These are phyloP conservation scores for Baorangia bicolor DNA, from an alignment of 768 basidiomycete genomes.

Conservation along the genomic window DNA sequence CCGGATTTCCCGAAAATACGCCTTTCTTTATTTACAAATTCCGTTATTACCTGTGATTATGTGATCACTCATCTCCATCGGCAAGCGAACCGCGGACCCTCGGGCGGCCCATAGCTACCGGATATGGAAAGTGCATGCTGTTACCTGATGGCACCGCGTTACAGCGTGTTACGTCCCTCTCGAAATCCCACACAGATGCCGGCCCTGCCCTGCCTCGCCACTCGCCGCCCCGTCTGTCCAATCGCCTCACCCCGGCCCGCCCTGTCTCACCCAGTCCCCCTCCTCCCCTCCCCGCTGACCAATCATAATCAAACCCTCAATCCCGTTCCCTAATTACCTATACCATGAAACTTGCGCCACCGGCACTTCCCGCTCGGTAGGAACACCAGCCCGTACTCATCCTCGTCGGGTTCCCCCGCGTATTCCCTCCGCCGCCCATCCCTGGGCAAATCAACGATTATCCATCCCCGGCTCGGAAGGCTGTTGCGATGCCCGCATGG, in stretches of 20 bases:
- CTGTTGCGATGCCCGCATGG: neutral
- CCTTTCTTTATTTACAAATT: constrained; percentile 30
- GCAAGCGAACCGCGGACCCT: constrained; percentile 35
- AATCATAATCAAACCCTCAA: too few relatives aligned
- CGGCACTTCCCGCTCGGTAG: constrained; percentile 20
- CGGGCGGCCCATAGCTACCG: constrained; percentile 15
- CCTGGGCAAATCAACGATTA: constrained; percentile 8
- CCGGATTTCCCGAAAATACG: constrained; percentile 30
- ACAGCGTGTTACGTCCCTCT: constrained; percentile 24
- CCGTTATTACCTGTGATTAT: constrained; percentile 34
- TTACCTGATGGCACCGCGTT: constrained; percentile 22
- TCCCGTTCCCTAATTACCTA: too few relatives aligned
- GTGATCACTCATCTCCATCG: constrained; percentile 24
- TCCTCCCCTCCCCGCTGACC: constrained; percentile 5
- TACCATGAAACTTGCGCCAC: constrained; percentile 28
- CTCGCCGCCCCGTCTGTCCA: constrained; percentile 14
- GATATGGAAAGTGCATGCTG: constrained; percentile 25
- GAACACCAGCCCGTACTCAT: neutral
- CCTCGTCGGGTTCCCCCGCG: constrained; percentile 18
- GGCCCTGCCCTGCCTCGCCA: constrained; percentile 28
- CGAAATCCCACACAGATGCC: constrained; percentile 23
- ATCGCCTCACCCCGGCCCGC: constrained; percentile 14
- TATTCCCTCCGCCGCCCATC: constrained; percentile 7
- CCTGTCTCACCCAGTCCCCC: constrained; percentile 14
- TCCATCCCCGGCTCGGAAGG: neutral